These are phyloP conservation scores for Bidens hawaiensis DNA, from an alignment of 140 eudicot genomes.

Conservation along the genomic window DNA sequence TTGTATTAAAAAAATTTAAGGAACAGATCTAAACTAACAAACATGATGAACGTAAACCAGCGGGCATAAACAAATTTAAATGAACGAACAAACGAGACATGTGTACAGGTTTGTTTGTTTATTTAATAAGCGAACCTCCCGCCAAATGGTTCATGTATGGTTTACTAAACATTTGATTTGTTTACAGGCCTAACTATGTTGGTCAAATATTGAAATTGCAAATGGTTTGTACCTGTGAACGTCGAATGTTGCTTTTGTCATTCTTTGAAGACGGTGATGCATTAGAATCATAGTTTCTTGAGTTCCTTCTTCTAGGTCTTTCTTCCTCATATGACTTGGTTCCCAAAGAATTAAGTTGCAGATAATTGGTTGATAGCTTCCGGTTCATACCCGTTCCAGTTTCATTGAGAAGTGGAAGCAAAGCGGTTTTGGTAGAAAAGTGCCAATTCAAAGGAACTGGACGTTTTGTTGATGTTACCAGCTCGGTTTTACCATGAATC, in stretches of 20 bases:
- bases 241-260: constrained; percentile 53
- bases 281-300: constrained; percentile 52
- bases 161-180: too few species aligned
- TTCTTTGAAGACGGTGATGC: constrained; percentile 59
- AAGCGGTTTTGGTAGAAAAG: constrained; percentile 81
- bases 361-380: constrained; percentile 71
- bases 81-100: too few species aligned
- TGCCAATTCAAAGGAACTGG: constrained; percentile 97
- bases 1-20: too few species aligned
- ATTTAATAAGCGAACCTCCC: too few species aligned
- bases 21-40: too few species aligned
- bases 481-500: constrained; percentile 96
- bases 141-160: too few species aligned
- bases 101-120: too few species aligned
- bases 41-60: too few species aligned
- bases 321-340: constrained; percentile 49
- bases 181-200: too few species aligned
- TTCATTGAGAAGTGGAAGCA: constrained; percentile 84
- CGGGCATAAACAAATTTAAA: too few species aligned
- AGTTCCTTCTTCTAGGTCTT: constrained; percentile 61
- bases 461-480: constrained; percentile 85
- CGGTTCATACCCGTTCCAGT: constrained; percentile 93
- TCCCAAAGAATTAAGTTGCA: constrained; percentile 58
- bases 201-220: not conserved
- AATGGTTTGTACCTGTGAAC: constrained; percentile 58